phyloP scores from a whole-genome alignment of 805 yeast genomes.

The Yueomyces sp. region DNA sequence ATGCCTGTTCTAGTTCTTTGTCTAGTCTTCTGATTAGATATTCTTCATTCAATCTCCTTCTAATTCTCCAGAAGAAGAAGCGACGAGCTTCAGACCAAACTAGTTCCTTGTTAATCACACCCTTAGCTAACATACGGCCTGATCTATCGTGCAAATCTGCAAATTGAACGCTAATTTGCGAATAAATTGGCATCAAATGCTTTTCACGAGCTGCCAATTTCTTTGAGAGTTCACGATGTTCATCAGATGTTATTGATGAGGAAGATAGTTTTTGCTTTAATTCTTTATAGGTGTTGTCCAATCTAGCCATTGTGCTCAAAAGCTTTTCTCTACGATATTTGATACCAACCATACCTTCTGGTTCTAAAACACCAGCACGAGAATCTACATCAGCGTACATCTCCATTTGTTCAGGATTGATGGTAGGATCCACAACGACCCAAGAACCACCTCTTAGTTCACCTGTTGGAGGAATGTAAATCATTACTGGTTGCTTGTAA shows the following conservation, averaged over 20 bases:
- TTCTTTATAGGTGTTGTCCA: constrained; percentile 63
- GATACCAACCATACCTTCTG: constrained; percentile 98
- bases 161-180: constrained; percentile 86
- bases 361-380: constrained; percentile 96
- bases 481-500: constrained; percentile 92
- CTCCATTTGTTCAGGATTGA: constrained; percentile 95
- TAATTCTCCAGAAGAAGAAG: constrained; percentile 96
- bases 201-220: constrained; percentile 69
- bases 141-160: constrained; percentile 97
- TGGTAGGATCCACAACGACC: constrained; percentile 99
- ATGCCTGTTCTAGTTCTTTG: constrained; percentile 43
- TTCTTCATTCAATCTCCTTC: constrained; percentile 91
- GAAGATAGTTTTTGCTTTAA: constrained; percentile 49
- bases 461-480: constrained; percentile 96
- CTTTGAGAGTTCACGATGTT: constrained; percentile 48
- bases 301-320: constrained; percentile 78
- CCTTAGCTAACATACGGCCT: constrained; percentile 94
- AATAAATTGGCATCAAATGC: constrained; percentile 71
- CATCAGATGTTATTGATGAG: constrained; percentile 43
- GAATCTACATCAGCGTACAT: constrained; percentile 96
- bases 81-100: constrained; percentile 85
- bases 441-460: constrained; percentile 99
- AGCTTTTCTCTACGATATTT: constrained; percentile 92
- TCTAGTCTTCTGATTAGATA: constrained; percentile 66
- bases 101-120: constrained; percentile 71